These are phyloP conservation scores for Fusarium verticillioides DNA, from an alignment of 2,329 filamentous ascomycete species.

Conservation along the genomic window DNA sequence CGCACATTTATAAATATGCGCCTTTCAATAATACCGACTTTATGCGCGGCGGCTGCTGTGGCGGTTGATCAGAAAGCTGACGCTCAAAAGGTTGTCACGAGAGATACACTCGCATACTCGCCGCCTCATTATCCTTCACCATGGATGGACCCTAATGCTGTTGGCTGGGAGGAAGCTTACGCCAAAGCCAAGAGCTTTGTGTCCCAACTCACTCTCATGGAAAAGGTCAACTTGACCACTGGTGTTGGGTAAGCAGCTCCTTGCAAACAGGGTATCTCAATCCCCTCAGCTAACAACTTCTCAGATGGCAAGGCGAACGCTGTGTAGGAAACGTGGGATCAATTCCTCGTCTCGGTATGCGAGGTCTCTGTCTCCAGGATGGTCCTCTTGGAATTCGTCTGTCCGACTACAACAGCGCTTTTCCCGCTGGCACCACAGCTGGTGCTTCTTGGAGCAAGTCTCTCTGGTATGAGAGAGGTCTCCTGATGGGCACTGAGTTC, in stretches of 20 bases:
- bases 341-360: slow-evolving; percentile 76
- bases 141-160: slow-evolving; percentile 80
- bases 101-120: slow-evolving; percentile 52
- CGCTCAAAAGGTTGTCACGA: slow-evolving; percentile 32
- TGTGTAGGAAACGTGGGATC: slow-evolving; percentile 83
- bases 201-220: slow-evolving; percentile 80
- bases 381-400: slow-evolving; percentile 83
- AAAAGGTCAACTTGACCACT: slow-evolving; percentile 96
- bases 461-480: slow-evolving; percentile 67
- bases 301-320: slow-evolving; percentile 65
- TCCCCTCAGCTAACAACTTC: neutral
- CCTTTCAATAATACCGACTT: slow-evolving; percentile 2
- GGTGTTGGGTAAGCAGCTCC: slow-evolving; percentile 75
- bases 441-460: slow-evolving; percentile 84
- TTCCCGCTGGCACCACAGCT: slow-evolving; percentile 80
- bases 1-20: slow-evolving; percentile 14
- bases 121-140: slow-evolving; percentile 84
- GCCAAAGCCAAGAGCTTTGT: slow-evolving; percentile 81
- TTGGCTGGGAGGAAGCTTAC: slow-evolving; percentile 81
- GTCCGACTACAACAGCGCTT: slow-evolving; percentile 83
- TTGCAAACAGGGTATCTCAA: neutral
- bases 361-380: slow-evolving; percentile 86
- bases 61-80: slow-evolving; percentile 37
- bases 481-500: slow-evolving; percentile 68
- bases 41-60: neutral